These are phyloP conservation scores for Boletus pseudo-olivaceus DNA, from an alignment of 768 basidiomycete species.

Conservation along the genomic window DNA sequence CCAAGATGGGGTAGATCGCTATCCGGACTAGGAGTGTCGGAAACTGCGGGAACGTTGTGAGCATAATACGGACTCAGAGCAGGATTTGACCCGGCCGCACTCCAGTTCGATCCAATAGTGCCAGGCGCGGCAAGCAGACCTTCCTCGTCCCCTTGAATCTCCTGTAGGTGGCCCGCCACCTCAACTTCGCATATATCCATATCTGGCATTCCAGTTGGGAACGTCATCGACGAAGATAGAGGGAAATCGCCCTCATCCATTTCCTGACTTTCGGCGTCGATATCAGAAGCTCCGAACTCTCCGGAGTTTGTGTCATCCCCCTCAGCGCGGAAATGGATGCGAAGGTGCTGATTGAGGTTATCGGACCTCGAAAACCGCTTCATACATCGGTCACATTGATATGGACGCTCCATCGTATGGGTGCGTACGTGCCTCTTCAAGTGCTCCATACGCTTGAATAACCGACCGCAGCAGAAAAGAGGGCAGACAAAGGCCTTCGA, in stretches of 20 bases:
- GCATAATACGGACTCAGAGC: conserved; percentile 24
- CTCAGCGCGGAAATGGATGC: conserved; percentile 57
- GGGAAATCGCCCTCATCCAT: conserved; percentile 33
- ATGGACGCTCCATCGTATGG: conserved; percentile 88
- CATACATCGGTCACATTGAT: conserved; percentile 65
- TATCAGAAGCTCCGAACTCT: conserved; percentile 26
- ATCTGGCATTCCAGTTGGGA: conserved; percentile 37
- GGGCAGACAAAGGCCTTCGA: conserved; percentile 78
- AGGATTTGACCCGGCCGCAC: conserved; percentile 11
- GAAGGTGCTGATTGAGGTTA: conserved; percentile 82
- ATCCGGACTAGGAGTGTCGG: conserved; percentile 18
- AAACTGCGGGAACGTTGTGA: conserved; percentile 13
- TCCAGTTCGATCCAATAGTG: conserved; percentile 17
- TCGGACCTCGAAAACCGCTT: conserved; percentile 88
- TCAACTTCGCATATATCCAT: conserved; percentile 60
- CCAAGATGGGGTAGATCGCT: conserved; percentile 18
- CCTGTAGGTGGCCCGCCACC: conserved; percentile 51
- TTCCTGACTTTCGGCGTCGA: conserved; percentile 33
- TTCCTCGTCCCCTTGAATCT: conserved; percentile 56
- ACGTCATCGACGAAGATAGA: conserved; percentile 23
- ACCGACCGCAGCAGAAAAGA: conserved; percentile 73
- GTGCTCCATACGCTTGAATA: conserved; percentile 93
- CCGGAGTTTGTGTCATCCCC: conserved; percentile 28
- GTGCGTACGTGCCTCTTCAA: conserved; percentile 84
- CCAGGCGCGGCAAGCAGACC: conserved; percentile 42